Base-by-base conservation (phyloP, 2,329 filamentous ascomycete genomes). In the Colletotrichum sp. region DNA sequence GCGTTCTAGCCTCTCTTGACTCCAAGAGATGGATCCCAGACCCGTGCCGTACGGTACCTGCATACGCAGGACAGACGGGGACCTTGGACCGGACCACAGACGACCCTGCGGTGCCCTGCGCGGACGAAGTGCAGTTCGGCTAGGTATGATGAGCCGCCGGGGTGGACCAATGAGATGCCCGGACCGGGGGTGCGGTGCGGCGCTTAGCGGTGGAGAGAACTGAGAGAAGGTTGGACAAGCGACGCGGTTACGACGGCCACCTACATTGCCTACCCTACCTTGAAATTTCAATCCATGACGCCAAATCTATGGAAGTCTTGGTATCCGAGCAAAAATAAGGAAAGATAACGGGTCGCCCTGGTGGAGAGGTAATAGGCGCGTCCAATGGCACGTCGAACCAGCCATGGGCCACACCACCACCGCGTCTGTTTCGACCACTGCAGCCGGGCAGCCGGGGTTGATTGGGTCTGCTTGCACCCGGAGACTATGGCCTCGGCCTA, bases 141-240 rank as follows among this genome's bases (percentile, higher is more conserved):
- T 65, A 66, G 59, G 74, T 76, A 68, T 74, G 74, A 74, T 44
- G 71, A 77, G 76, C 76, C 76, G 76, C 74, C 55, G 71, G 27
- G 57, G 25, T 27, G 22, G 44, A 12, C 76, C 76, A 78, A 78
- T 78, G 36, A 74, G 11, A 30, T 27, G 28, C 1, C 19, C 27
- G 44, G 25, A 28, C 74, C 71, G 76, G 74, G 71, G 68, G 22
- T 30, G 44, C 57, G 27, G 59, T 25, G 57, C 57, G 74, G 74
- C 74, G 74, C 70, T 75, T 75, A 75, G 19, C 32, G 34, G 76
- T 76, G 76, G 74, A 32, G 64, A 25, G 25, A 8, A 6, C 5
- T 9, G 4, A 36, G 15, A n/a, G 44, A 3, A 8, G 12, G 61
- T 64, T 64, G 61, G 70, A 76, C 74, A 76, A 76, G 74, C 74